These are phyloP conservation scores for Suillus variegatus DNA, from an alignment of 768 basidiomycete genomes.

Conservation along the genomic window DNA sequence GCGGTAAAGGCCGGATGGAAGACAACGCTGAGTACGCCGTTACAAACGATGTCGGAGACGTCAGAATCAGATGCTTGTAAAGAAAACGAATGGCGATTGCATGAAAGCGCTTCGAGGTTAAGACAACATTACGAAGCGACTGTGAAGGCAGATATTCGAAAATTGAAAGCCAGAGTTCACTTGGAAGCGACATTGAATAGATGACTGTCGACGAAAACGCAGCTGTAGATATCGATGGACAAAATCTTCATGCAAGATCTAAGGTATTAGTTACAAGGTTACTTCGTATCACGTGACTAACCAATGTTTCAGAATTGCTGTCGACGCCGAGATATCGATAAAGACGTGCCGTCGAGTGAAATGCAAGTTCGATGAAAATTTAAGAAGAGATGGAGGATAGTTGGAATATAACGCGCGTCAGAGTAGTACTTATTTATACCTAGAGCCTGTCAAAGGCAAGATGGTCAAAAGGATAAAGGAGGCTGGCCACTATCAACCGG, in stretches of 20 bases:
- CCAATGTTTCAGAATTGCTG: background rate
- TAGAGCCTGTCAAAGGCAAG: background rate
- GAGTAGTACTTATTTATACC: background rate
- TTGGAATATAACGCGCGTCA: background rate
- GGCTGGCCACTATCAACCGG: background rate
- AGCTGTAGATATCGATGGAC: background rate
- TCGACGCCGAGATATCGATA: background rate
- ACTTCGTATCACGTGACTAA: background rate
- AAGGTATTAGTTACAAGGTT: background rate
- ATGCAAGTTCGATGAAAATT: background rate
- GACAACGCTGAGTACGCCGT: background rate
- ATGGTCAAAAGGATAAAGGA: background rate
- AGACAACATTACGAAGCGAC: constrained; percentile 35
- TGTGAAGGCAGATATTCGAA: constrained; percentile 33
- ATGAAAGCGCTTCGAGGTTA: constrained; percentile 33
- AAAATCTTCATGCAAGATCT: background rate
- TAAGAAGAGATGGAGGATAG: background rate
- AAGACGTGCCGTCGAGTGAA: too few relatives aligned
- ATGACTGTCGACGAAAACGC: background rate
- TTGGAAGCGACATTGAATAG: constrained; percentile 24
- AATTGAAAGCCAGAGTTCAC: constrained; percentile 40
- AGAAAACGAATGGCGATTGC: constrained; percentile 22
- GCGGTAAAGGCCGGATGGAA: constrained; percentile 13
- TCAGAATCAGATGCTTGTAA: constrained; percentile 33
- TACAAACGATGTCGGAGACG: constrained; percentile 26